Evolutionary conservation across 2,329 filamentous ascomycete species (phyloP), one percentile per base, ranked within the genome.

Genomic region (Alternaria postmessia): DNA sequence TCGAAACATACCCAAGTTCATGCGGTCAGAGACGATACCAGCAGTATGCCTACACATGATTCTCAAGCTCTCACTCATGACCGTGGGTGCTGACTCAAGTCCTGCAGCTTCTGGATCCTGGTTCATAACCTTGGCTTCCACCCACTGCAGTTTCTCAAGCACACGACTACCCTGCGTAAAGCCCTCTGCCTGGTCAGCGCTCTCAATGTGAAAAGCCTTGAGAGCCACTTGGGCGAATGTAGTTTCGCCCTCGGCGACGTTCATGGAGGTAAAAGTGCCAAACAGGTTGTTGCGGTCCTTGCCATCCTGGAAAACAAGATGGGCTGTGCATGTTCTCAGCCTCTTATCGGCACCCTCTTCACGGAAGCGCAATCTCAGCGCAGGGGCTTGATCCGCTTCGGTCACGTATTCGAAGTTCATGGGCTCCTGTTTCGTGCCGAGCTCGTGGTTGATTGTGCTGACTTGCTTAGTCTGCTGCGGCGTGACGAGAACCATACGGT

Each of bases 11-110:
- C 84, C 83, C 54, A 96, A 84, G 68, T 96, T 96, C 72, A 97
- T 84, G 38, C 93, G 87, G 78, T 97, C 94, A 2, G 91, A 92
- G 16, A 96, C 82, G 42, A 89, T 92, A 49, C 93, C 92, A 66
- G 89, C 88, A 62, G 90, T 87, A 65, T 91, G 92, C 58, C 93
- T 89, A 32, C 92, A 84, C 54, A 96, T 85, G 18, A 96, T 84
- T 28, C 93, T 87, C 62, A 97, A 81, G 67, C 86, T 87, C 70
- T 95, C 90, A 0, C 92, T 92, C 54, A 94, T 84, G 28, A 96
- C 88, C 0, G 91, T 92, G 3, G 87, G 85, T 1, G 88, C 83
- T 34, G 84, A 81, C 34, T 88, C 87, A 39, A 85, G 81, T 18
- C 87, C 85, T 11, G 80, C 74, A 46, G 80, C 81, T 38, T 81